Evolutionary conservation across 495 filamentous ascomycete species (phyloP), one percentile per base, ranked within the genome.

Genomic region (Parmelia sp.): DNA sequence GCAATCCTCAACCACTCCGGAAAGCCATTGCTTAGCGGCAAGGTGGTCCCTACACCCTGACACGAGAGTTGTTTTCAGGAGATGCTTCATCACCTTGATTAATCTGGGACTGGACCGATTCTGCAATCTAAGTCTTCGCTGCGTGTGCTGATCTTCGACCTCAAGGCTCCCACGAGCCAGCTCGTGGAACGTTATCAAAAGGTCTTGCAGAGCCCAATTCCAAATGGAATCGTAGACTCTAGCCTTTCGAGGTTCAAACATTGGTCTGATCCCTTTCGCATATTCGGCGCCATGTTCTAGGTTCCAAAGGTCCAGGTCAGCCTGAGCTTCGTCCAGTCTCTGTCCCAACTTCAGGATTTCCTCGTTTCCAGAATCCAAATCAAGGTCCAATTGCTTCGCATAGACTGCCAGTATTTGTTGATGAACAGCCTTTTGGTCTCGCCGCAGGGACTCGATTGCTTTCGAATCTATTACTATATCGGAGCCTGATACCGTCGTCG

Each of bases 401-500:
- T 95, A 89, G 10, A 96, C 79, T 78, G 97, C 94, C 15, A 97
- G 80, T 69, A 97, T 95, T 71, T 97, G 92, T 79, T 96, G 97
- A 86, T 97, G 97, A 19, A 97, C 77, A 21, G 90, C 88, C 60
- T 84, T 83, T 73, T 99, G 95, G 71, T 97, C 93, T 76, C 96
- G 96, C 65, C 95, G 97, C 61, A 97, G 80, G 21, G 95, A 93
- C 76, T 97, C 95, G 66, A 97, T 87, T 37, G 94, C 94, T 27
- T 95, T 95, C 4, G 95, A 94, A 66, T 97, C 94, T 94, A 99
- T 97, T 87, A 97, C 92, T 93, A 99, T 97, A n/a, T n/a, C n/a
- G n/a, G n/a, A n/a, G n/a, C n/a, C n/a, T n/a, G n/a, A n/a, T n/a
- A n/a, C n/a, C n/a, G n/a, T n/a, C n/a, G n/a, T n/a, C n/a, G n/a